Evolutionary conservation across 2,329 filamentous ascomycete species (phyloP).

Genomic region (Paradendryphiella salina): DNA sequence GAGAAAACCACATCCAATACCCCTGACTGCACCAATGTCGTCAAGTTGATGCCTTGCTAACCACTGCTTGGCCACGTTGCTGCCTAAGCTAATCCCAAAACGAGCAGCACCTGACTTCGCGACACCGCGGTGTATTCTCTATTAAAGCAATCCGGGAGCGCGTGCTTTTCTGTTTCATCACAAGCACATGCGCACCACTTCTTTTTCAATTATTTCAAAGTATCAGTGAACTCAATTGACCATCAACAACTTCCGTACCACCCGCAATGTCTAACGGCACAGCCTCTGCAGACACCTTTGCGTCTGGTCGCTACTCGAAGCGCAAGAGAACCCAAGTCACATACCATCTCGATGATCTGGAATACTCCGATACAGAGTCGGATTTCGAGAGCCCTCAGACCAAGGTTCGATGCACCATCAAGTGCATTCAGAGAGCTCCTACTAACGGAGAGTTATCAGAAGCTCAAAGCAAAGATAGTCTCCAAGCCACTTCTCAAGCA

Average conservation of each 20-base stretch:
- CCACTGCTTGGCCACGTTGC: conserved; percentile 30
- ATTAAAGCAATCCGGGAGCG: conserved; percentile 26
- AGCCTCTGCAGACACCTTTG: conserved; percentile 15
- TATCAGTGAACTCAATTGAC: neutral
- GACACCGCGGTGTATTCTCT: conserved; percentile 11
- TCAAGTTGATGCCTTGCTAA: conserved; percentile 38
- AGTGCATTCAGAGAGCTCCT: neutral
- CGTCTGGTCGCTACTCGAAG: conserved; percentile 37
- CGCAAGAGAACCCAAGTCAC: conserved; percentile 41
- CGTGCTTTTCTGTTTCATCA: conserved; percentile 30
- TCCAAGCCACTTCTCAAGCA: conserved; percentile 33
- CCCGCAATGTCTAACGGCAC: conserved; percentile 24
- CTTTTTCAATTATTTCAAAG: neutral
- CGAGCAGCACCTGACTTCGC: conserved; percentile 20
- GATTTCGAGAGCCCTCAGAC: conserved; percentile 21
- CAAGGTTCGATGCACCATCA: conserved; percentile 31
- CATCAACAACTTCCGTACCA: neutral
- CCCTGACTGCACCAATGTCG: neutral
- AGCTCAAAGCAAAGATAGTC: conserved; percentile 20
- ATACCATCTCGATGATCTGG: conserved; percentile 34
- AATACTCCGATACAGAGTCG: conserved; percentile 26
- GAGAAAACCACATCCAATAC: neutral
- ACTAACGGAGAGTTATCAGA: conserved; percentile 19
- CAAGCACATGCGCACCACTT: conserved; percentile 13
- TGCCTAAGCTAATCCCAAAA: conserved; percentile 39